phyloP scores from a whole-genome alignment of 2,329 filamentous ascomycete species.

The Rugonectria rugulosa region DNA sequence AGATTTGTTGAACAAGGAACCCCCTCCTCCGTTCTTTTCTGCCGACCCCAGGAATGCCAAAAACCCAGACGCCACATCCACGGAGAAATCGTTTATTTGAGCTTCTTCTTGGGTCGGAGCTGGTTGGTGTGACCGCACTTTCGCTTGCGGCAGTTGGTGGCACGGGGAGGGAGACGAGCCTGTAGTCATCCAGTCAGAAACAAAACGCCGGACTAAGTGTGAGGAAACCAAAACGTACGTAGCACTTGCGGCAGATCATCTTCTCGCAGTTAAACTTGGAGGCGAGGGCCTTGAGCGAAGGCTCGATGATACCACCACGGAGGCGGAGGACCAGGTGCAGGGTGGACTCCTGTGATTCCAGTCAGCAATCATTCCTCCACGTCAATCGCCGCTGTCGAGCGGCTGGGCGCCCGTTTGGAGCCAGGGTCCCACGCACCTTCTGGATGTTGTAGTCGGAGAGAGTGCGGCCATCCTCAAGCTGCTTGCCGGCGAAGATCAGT shows the following conservation, averaged over 20 bases:
- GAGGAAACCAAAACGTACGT: conserved; percentile 68
- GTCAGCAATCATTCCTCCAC: conserved; percentile 41
- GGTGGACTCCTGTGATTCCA: conserved; percentile 79
- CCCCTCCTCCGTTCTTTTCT: conserved; percentile 45
- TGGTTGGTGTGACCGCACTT: conserved; percentile 99
- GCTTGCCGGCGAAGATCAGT: conserved; percentile 98
- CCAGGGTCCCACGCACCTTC: conserved; percentile 71
- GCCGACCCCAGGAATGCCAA: conserved; percentile 48
- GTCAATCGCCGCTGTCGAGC: background rate
- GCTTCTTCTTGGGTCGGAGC: conserved; percentile 99
- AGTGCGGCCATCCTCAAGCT: conserved; percentile 97
- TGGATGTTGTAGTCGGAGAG: conserved; percentile 99
- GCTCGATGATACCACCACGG: conserved; percentile 99
- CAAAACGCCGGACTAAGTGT: conserved; percentile 2
- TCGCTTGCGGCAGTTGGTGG: conserved; percentile 99
- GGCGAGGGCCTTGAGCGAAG: conserved; percentile 96
- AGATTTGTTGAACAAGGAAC: conserved; percentile 46
- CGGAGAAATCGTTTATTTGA: conserved; percentile 69
- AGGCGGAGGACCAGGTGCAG: conserved; percentile 98
- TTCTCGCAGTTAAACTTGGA: conserved; percentile 99
- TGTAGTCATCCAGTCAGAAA: conserved; percentile 38
- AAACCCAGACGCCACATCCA: conserved; percentile 56
- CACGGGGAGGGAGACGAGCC: conserved; percentile 92
- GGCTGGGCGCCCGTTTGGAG: conserved; percentile 4
- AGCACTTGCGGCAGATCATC: conserved; percentile 99